phyloP scores from a whole-genome alignment of 495 filamentous ascomycete genomes.

The Physcia stellaris region DNA sequence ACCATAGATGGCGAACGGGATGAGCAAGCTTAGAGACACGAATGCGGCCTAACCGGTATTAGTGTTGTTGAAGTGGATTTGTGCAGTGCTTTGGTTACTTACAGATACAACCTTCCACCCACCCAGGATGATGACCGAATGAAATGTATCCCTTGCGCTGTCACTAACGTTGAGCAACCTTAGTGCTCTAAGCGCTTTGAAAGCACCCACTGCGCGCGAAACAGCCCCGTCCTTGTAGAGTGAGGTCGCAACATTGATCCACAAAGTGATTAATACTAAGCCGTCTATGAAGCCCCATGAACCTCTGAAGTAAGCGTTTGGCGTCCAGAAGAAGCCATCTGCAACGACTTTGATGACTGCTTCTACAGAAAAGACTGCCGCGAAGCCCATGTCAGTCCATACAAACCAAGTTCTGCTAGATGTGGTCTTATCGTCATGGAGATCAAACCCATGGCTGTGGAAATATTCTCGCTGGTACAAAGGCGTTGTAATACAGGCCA shows the following conservation, averaged over 20 bases:
- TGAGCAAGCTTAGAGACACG: conserved; percentile 84
- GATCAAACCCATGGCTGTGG: conserved; percentile 42
- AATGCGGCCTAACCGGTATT: conserved; percentile 50
- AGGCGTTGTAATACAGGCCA: conserved; percentile 90
- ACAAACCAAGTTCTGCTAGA: conserved; percentile 75
- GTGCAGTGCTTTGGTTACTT: conserved; percentile 14
- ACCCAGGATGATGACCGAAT: conserved; percentile 86
- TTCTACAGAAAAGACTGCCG: conserved; percentile 74
- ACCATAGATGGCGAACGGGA: conserved; percentile 93
- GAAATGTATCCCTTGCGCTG: conserved; percentile 89
- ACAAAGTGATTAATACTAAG: conserved; percentile 82
- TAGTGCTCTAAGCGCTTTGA: conserved; percentile 93
- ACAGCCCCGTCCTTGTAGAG: conserved; percentile 64
- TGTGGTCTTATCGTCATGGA: conserved; percentile 33
- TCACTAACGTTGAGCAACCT: conserved; percentile 90
- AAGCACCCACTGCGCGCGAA: conserved; percentile 83
- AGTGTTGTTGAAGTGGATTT: too few relatives aligned
- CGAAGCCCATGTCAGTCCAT: conserved; percentile 83
- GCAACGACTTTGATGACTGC: conserved; percentile 88
- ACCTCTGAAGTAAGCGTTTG: conserved; percentile 91
- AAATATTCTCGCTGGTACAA: conserved; percentile 85
- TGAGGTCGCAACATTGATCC: conserved; percentile 84
- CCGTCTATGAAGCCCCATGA: conserved; percentile 97
- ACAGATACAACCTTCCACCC: conserved; percentile 76
- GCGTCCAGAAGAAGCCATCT: conserved; percentile 93